Conservation (phyloP, 306 rosid species). For the Ziziphus jujuba region DNA sequence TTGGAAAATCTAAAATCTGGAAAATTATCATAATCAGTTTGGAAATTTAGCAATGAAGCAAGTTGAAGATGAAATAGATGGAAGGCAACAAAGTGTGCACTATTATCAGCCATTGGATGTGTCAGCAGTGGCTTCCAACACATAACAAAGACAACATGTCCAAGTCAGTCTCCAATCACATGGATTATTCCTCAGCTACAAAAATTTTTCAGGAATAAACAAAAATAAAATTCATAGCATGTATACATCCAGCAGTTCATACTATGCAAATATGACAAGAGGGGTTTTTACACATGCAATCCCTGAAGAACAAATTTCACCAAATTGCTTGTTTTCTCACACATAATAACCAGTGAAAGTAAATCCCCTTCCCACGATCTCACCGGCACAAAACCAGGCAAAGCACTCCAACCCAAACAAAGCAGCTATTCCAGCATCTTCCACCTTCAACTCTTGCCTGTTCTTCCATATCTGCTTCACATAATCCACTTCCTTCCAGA, state of each 20-base stretch:
- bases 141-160: no score
- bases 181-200: conserved; percentile 77
- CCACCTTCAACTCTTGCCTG: conserved; percentile 78
- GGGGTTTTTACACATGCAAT: conserved; percentile 35
- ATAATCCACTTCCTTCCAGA: conserved; percentile 79
- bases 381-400: conserved; percentile 80
- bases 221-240: conserved; percentile 36
- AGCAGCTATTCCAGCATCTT: conserved; percentile 86
- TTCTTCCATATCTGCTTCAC: conserved; percentile 79
- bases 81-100: conserved; percentile 16
- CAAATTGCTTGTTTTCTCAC: conserved; percentile 35
- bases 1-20: no score
- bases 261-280: conserved; percentile 39
- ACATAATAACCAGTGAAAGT: conserved; percentile 81
- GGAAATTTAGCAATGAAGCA: background rate
- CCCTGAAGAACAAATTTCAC: conserved; percentile 27
- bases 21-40: no score
- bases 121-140: conserved; percentile 35
- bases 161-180: no score
- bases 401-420: conserved; percentile 90
- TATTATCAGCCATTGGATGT: conserved; percentile 29
- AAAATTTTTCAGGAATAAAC: conserved; percentile 22
- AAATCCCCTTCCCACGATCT: conserved; percentile 91
- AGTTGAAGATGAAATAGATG: no score
- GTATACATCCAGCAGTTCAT: conserved; percentile 43